Percentiles rank a stretch among this genome's conserved stretches.
Conservation (phyloP, 2,329 filamentous ascomycete species). For the Aspergillus sp. region DNA sequence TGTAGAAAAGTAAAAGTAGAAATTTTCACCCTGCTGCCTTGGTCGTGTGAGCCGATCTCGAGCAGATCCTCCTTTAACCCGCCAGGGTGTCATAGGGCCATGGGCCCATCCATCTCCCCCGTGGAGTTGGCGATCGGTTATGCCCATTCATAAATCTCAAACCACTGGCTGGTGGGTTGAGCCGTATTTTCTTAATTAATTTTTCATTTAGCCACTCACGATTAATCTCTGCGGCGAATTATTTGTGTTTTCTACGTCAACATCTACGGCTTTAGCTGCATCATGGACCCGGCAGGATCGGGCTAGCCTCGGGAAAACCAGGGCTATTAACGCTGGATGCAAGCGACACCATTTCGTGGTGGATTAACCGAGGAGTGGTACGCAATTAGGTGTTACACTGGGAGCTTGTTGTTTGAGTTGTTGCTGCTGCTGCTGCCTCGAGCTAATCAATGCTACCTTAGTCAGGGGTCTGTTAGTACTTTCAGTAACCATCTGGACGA, state of each 20-base stretch:
- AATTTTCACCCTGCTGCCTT: neutral
- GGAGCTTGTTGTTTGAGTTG: too few species aligned
- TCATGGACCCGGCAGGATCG: neutral
- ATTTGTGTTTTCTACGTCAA: neutral
- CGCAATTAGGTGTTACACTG: neutral
- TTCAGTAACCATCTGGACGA: neutral
- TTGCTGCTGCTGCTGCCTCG: neutral
- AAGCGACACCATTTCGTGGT: neutral
- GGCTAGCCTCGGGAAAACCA: neutral
- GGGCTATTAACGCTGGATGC: neutral
- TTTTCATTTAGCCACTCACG: neutral
- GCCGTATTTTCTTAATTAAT: neutral
- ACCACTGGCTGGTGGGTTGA: neutral
- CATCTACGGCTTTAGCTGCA: neutral
- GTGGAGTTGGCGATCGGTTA: neutral
- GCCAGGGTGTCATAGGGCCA: neutral
- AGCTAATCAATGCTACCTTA: neutral
- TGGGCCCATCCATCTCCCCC: neutral
- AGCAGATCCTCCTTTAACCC: neutral
- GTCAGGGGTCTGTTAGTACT: neutral
- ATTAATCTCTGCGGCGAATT: neutral
- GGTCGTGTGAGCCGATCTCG: neutral
- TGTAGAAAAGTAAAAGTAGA: too few species aligned
- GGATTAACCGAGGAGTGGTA: neutral
- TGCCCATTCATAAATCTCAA: neutral